Evolutionary conservation across 1,284 basidiomycete genomes (phyloP).

Genomic region (Trichosporon sp.): DNA sequence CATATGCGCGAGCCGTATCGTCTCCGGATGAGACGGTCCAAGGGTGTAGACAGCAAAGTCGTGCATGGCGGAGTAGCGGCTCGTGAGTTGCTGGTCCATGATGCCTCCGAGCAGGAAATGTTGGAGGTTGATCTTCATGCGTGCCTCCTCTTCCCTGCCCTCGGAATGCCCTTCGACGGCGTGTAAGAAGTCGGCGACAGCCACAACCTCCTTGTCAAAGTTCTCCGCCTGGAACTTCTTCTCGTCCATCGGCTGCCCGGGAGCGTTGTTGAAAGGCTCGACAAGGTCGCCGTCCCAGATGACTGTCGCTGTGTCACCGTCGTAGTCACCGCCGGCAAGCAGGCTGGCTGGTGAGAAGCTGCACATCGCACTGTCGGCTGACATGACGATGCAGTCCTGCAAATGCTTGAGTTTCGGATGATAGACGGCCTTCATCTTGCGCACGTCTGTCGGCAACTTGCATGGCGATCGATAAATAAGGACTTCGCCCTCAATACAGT

Average conservation of each 20-base stretch:
- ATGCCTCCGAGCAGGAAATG: constrained; percentile 27
- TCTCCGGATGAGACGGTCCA: constrained; percentile 26
- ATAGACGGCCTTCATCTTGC: constrained; percentile 32
- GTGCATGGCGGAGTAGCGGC: constrained; percentile 30
- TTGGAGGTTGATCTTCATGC: constrained; percentile 23
- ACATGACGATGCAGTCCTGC: constrained; percentile 37
- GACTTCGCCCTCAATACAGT: constrained; percentile 26
- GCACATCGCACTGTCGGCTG: constrained; percentile 27
- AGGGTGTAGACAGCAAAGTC: constrained; percentile 31
- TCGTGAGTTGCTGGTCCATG: constrained; percentile 17
- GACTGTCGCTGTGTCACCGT: constrained; percentile 37
- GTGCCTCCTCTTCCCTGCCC: constrained; percentile 18
- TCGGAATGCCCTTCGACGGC: constrained; percentile 5
- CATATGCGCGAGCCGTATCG: constrained; percentile 33
- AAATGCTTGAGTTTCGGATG: constrained; percentile 33
- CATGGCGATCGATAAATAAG: constrained; percentile 35
- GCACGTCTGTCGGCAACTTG: constrained; percentile 39
- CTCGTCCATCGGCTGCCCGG: constrained; percentile 5
- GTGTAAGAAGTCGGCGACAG: constrained; percentile 28
- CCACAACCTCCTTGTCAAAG: constrained; percentile 34
- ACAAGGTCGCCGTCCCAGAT: constrained; percentile 32
- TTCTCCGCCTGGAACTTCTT: constrained; percentile 30
- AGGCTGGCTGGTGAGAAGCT: constrained; percentile 33
- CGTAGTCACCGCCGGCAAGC: constrained; percentile 42
- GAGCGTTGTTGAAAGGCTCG: constrained; percentile 29